Conservation (phyloP, 2,329 filamentous ascomycete genomes). For the Drechslerella coelobrocha region DNA sequence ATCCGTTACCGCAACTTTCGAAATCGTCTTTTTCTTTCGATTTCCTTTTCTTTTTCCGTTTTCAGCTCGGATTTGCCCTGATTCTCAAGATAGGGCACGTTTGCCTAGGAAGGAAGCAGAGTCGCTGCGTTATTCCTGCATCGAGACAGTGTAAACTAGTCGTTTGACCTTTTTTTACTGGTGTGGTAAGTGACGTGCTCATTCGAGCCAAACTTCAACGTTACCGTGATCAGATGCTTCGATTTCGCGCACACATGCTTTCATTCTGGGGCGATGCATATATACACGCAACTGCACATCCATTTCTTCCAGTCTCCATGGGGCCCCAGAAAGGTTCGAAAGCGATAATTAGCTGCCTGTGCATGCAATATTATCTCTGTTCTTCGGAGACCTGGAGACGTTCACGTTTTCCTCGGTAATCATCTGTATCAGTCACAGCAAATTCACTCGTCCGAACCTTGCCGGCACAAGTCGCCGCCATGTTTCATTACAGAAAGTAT, state of each 20-base stretch:
- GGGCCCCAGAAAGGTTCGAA: slow-evolving; percentile 17
- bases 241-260: slow-evolving; percentile 5
- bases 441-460: slow-evolving; percentile 24
- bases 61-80: neutral
- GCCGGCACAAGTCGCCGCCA: slow-evolving; percentile 27
- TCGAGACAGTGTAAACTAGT: slow-evolving; percentile 44
- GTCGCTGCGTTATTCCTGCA: slow-evolving; percentile 40
- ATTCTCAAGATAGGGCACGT: slow-evolving; percentile 15
- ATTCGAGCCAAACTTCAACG: slow-evolving; percentile 23
- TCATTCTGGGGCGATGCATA: slow-evolving; percentile 32
- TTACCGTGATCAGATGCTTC: slow-evolving; percentile 36
- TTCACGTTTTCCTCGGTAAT: slow-evolving; percentile 48
- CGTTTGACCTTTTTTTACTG: slow-evolving; percentile 46
- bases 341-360: slow-evolving; percentile 21
- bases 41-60: slow-evolving; percentile 28
- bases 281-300: slow-evolving; percentile 14
- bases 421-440: slow-evolving; percentile 47
- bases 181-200: slow-evolving; percentile 48
- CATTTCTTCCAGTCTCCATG: slow-evolving; percentile 29
- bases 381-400: slow-evolving; percentile 47
- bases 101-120: slow-evolving; percentile 22
- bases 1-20: neutral
- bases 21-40: slow-evolving; percentile 25
- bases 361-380: slow-evolving; percentile 10
- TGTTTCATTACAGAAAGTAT: slow-evolving; percentile 50